A percentile compares a stretch with the other conserved stretches of the same genome.
These are phyloP conservation scores for Trametes gibbosa DNA, from an alignment of 768 basidiomycete genomes.

Conservation along the genomic window DNA sequence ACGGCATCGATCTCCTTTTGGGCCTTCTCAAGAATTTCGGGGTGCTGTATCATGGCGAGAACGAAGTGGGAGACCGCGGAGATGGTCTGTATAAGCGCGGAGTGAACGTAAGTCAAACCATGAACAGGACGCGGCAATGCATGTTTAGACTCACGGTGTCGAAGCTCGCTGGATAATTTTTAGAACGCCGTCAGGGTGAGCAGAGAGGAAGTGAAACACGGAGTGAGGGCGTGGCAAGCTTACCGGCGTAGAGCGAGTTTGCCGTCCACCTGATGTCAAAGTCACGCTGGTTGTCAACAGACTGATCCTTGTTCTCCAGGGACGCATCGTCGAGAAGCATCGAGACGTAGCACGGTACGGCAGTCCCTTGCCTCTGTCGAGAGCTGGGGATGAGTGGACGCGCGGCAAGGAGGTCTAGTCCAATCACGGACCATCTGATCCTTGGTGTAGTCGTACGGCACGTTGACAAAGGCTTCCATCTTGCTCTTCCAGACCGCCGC, in stretches of 20 bases:
- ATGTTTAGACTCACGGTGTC: conserved; percentile 49
- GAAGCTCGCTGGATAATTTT: conserved; percentile 42
- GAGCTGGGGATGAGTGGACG: neutral
- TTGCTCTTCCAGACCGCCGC: conserved; percentile 20
- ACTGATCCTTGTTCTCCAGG: conserved; percentile 26
- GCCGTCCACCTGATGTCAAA: conserved; percentile 78
- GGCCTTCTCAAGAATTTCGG: conserved; percentile 52
- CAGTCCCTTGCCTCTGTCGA: conserved; percentile 35
- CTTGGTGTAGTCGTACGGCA: conserved; percentile 15
- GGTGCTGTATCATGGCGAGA: conserved; percentile 63
- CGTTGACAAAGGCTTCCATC: conserved; percentile 17
- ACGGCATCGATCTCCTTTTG: conserved; percentile 66
- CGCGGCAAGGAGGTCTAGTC: neutral
- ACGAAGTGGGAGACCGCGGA: conserved; percentile 58
- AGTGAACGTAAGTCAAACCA: neutral
- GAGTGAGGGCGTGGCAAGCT: conserved; percentile 10
- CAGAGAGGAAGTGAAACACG: neutral
- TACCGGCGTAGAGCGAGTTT: conserved; percentile 73
- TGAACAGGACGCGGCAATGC: conserved; percentile 7
- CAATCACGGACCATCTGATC: conserved; percentile 14
- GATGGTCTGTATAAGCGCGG: conserved; percentile 40
- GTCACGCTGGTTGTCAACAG: conserved; percentile 41
- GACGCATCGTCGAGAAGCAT: conserved; percentile 53
- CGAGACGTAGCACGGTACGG: conserved; percentile 41
- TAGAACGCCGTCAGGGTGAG: neutral